Base-by-base conservation (phyloP, 345 rosid species). In the Eucalyptus erythrocorys region DNA sequence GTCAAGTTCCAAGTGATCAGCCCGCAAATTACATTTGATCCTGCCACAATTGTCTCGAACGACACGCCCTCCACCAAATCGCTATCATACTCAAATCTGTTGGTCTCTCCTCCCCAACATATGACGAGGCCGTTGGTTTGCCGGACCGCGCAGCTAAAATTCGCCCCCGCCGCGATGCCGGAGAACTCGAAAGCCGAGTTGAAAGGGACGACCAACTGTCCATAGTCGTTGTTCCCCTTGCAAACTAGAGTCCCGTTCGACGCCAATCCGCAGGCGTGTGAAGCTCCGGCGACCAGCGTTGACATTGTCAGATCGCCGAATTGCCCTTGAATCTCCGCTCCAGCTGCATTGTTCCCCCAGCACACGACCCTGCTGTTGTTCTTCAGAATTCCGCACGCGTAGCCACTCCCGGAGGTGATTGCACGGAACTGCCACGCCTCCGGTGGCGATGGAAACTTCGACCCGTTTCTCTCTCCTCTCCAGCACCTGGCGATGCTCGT, bases 221-320 rank as follows among this genome's bases (percentile, higher is more conserved):
- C 93, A 1, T 85, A 89, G 13, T 89, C 89, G 57, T 91, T 92
- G 10, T 85, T 89, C 49, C 97, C 96, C 87, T 90, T 92, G 86
- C 97, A 95, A 8, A 92, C 90, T 86, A 95, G 86, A 48, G 50
- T 17, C 34, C 95, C 95, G 51, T 85, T 61, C 19, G 17, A 51
- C 5, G 91, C 71, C 89, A 93, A 66, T 37, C 97, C 95, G 89
- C 96, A 95, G 82, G 89, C 97, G 88, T 94, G 95, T 43, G 94
- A 91, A 45, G 87, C 90, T 76, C 95, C 95, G 26, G 95, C 93
- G 71, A 92, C 93, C 53, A 94, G 89, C 66, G 79, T 91, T 32
- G 79, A 61, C 95, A 95, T 94, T 17, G 92, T 85, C 85, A 90
- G 86, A 85, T 92, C 91, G 10, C 91, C 89, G 86, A 92, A 93